phyloP scores from a whole-genome alignment of 495 filamentous ascomycete species.

The Pseudevernia furfuracea region DNA sequence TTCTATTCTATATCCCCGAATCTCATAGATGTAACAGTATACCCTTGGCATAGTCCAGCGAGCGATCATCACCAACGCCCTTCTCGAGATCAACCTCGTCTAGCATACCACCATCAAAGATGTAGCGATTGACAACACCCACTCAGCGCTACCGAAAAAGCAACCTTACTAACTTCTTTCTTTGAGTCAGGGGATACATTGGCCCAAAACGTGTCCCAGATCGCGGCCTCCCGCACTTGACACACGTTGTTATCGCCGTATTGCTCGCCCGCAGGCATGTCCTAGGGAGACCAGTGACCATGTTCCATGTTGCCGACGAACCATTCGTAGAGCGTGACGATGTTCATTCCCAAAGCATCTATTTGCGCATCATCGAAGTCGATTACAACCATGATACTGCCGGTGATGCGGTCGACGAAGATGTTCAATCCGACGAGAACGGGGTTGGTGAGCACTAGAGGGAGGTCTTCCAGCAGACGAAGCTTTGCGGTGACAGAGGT shows the following conservation, averaged over 20 bases:
- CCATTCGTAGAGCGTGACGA: background rate
- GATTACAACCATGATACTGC: background rate
- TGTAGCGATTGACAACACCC: background rate
- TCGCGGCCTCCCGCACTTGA: background rate
- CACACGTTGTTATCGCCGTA: background rate
- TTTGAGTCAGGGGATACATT: background rate
- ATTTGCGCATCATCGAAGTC: background rate
- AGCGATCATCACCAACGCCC: background rate
- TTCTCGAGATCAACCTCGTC: background rate
- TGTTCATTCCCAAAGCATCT: background rate
- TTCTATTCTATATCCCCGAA: background rate
- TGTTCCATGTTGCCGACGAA: background rate
- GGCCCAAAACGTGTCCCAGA: background rate
- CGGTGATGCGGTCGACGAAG: background rate
- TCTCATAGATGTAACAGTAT: background rate
- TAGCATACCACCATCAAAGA: background rate
- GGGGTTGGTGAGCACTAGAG: too few relatives aligned
- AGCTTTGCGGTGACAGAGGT: too few relatives aligned
- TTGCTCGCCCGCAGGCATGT: background rate
- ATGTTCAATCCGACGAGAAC: too few relatives aligned
- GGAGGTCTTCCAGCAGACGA: too few relatives aligned
- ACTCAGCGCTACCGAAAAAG: background rate
- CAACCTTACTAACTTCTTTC: background rate
- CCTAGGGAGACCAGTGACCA: background rate
- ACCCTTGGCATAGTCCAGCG: conserved; percentile 4